Evolutionary conservation across 2,329 filamentous ascomycete species (phyloP).

Genomic region (Sphaerostilbella broomeana): DNA sequence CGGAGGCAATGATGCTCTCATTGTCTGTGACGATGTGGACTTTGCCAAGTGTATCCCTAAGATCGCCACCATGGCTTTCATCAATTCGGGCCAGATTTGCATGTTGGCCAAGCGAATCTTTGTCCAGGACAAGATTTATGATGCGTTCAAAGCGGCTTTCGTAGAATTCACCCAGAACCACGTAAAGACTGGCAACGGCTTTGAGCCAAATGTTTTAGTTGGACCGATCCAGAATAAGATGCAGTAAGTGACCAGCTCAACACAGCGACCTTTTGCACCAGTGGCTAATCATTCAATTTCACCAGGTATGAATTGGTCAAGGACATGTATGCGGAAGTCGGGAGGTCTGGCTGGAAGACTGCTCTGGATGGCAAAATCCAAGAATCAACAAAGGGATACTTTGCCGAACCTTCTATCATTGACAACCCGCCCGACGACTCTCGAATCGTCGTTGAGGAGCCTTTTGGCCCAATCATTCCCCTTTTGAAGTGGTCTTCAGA

Average conservation of each 20-base stretch:
- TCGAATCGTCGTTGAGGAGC: slow-evolving; percentile 51
- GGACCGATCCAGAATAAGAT: slow-evolving; percentile 55
- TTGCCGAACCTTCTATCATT: slow-evolving; percentile 25
- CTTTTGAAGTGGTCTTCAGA: slow-evolving; percentile 40
- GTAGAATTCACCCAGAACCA: slow-evolving; percentile 37
- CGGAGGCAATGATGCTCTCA: slow-evolving; percentile 60
- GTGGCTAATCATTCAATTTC: background rate
- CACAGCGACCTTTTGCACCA: too few relatives aligned
- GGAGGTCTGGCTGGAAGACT: slow-evolving; percentile 25
- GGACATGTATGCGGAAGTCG: slow-evolving; percentile 30
- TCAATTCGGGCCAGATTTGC: slow-evolving; percentile 53
- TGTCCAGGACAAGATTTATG: slow-evolving; percentile 51
- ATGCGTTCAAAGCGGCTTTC: slow-evolving; percentile 41
- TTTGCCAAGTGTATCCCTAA: slow-evolving; percentile 29
- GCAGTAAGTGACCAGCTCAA: slow-evolving; percentile 40
- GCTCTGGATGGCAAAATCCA: slow-evolving; percentile 20
- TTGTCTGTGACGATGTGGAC: slow-evolving; percentile 41
- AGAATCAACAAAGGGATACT: slow-evolving; percentile 18
- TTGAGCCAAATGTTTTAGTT: slow-evolving; percentile 35
- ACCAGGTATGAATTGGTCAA: slow-evolving; percentile 8
- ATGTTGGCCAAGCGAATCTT: slow-evolving; percentile 53
- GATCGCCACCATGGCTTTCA: slow-evolving; percentile 38
- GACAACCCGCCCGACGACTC: slow-evolving; percentile 22
- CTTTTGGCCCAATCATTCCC: slow-evolving; percentile 58
- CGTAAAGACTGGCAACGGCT: slow-evolving; percentile 39